These are phyloP conservation scores for Didymella lethalis DNA, from an alignment of 2,329 filamentous ascomycete genomes.

Conservation along the genomic window DNA sequence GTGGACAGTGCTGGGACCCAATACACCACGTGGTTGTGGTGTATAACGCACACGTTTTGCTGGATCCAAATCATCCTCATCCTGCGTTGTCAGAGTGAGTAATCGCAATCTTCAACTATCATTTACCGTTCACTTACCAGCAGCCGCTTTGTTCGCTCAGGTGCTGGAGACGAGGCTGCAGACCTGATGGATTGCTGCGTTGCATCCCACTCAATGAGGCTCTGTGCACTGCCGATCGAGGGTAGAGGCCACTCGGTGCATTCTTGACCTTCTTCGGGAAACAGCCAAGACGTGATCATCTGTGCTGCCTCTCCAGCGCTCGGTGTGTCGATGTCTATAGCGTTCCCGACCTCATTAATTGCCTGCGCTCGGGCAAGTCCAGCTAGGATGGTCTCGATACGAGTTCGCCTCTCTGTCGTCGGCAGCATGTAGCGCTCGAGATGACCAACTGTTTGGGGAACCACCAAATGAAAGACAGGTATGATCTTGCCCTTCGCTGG, in stretches of 20 bases:
- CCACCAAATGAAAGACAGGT: constrained; percentile 51
- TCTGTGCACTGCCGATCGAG: constrained; percentile 43
- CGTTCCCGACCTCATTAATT: constrained; percentile 40
- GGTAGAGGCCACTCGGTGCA: constrained; percentile 40
- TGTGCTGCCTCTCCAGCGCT: constrained; percentile 36
- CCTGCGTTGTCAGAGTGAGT: constrained; percentile 22
- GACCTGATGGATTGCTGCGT: constrained; percentile 36
- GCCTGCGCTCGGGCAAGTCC: constrained; percentile 44
- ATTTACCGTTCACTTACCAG: constrained; percentile 23
- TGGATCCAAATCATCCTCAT: constrained; percentile 35
- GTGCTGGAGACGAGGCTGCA: constrained; percentile 25
- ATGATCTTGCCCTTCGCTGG: constrained; percentile 22
- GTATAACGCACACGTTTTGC: constrained; percentile 49
- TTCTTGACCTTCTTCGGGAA: constrained; percentile 15
- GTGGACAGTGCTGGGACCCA: constrained; percentile 17
- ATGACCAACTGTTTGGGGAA: constrained; percentile 55
- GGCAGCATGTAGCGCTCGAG: constrained; percentile 51
- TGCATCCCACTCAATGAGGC: constrained; percentile 36
- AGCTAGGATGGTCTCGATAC: constrained; percentile 49
- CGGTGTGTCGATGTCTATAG: constrained; percentile 41
- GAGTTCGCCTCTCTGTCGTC: constrained; percentile 27
- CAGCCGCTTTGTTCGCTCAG: constrained; percentile 40
- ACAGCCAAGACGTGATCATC: constrained; percentile 38
- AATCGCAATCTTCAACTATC: no score
- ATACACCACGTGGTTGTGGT: constrained; percentile 32